Conservation (phyloP, 1,284 basidiomycete genomes). For the Cutaneotrichosporon cavernicola region DNA sequence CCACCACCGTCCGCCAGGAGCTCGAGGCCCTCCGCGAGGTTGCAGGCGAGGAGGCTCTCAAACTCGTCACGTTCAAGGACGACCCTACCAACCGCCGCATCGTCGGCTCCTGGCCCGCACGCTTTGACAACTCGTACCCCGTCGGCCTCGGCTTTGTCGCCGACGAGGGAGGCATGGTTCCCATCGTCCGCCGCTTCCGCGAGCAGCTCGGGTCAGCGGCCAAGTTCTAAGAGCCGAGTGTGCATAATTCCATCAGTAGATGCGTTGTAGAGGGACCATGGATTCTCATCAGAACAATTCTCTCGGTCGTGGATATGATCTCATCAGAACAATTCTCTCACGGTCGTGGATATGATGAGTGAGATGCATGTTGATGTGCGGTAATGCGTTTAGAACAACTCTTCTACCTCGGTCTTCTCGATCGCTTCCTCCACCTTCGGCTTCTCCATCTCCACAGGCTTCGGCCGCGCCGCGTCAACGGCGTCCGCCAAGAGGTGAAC, state of each 20-base stretch:
- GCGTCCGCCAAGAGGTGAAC: conserved; percentile 66
- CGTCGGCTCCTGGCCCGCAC: conserved; percentile 50
- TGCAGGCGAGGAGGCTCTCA: conserved; percentile 46
- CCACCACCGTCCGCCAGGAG: conserved; percentile 49
- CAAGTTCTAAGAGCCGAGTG: background rate
- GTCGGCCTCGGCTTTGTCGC: conserved; percentile 46
- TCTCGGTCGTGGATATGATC: too few relatives aligned
- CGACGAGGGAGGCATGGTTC: conserved; percentile 51
- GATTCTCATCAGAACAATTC: too few relatives aligned
- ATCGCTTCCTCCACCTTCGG: background rate
- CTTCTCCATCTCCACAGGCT: background rate
- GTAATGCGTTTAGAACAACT: conserved; percentile 1
- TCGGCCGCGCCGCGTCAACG: conserved; percentile 60
- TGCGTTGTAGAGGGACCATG: background rate
- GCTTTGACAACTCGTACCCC: conserved; percentile 50
- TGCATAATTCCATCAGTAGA: background rate
- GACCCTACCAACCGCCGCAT: conserved; percentile 52
- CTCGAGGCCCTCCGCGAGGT: conserved; percentile 48
- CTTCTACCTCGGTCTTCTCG: conserved; percentile 10
- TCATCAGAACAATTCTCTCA: too few relatives aligned
- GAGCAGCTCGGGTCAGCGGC: conserved; percentile 33
- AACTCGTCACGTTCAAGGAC: conserved; percentile 50
- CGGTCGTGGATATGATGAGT: background rate
- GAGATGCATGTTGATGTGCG: background rate
- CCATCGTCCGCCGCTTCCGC: conserved; percentile 50